Evolutionary conservation across 768 basidiomycete genomes (phyloP), one percentile per base, ranked within the genome.

Genomic region (Xerocomus potaroensis): DNA sequence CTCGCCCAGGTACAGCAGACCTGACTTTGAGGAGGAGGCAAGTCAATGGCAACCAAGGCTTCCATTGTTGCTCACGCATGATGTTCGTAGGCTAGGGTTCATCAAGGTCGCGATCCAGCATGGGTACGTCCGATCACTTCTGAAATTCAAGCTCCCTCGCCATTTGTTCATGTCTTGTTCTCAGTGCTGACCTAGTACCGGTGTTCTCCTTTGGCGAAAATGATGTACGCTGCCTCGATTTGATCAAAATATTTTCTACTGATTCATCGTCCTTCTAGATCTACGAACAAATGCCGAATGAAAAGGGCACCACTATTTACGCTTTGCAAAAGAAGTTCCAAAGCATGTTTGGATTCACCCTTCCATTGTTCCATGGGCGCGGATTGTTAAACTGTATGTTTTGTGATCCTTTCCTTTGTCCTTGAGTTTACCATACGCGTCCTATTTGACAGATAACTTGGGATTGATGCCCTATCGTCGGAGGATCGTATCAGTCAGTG

Each of bases 181-280:
- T 12, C 54, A 93, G 92, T 44, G 96, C 96, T 31, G 91, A 94
- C 59, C 74, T 99, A 10, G 96, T 99, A 0, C 96, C 96, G 0
- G 94, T 97, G 3, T 98, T 99, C 62, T 94, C 91, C 5, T 99
- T 99, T 57, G 96, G 96, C 11, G 96, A 99, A 72, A 98, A 98
- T 63, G 96, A 98, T 65, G 94, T 94, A 51, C 8, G 60, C 80
- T 75, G 37, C 11, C 32, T 24, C 7, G 14, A 16, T 40, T 43
- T 19, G 45, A 26, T 16, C 11, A 5, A n/a, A 39, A 11, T 5
- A 24, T 9, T 1, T 5, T 30, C 34, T 32, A 27, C 19, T 56
- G 45, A 53, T 4, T 5, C 33, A 9, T 34, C 37, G 7, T 42
- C 24, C 31, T 3, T 42, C 6, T 59, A 97, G 93, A 96, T 99